Evolutionary conservation across 2,329 filamentous ascomycete species (phyloP), one percentile per base, ranked within the genome.

Genomic region (Teratosphaeria epicoccoides): DNA sequence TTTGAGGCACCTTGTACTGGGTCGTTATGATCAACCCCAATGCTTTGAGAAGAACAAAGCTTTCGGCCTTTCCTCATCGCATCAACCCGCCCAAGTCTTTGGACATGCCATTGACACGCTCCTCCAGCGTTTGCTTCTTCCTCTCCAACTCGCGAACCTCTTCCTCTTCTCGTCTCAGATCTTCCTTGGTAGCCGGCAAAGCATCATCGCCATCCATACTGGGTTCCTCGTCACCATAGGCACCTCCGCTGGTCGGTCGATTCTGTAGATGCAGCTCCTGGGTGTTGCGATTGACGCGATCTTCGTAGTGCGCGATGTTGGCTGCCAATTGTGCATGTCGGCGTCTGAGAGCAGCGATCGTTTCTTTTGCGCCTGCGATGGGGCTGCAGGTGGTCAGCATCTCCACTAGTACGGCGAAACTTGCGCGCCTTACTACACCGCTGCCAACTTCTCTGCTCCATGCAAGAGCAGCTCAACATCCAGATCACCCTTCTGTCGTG

Each of bases 371-470:
- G 4, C 89, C 90, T 0, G 85, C 79, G 24, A 95, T 78, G 28
- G 88, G 85, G 65, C 79, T 81, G 24, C 28, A 23, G 22, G 28
- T 20, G 37, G 29, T 22, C 14, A 43, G 29, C 50, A 22, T 10
- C 14, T 40, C 6, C 14, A 47, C 6, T 29, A 37, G 28, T 20
- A 43, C n/a, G 24, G 24, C 43, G 20, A 24, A 37, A 9, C 33
- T 6, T 14, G 22, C 4, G 11, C 29, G 6, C 70, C 77, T 55
- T 68, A 82, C 79, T 96, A 97, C 24, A 96, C 90, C 44, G 79
- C 79, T 60, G 89, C 90, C 25, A 97, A 78, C 74, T 89, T 95
- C 74, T 96, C 89, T 0, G 90, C 91, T 0, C 91, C 90, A 49
- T 80, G 77, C 22, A 98, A 76, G 25, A 98, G 72, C 1, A 95